Evolutionary conservation across 78 protist genomes (phyloP).

Genomic region (Fonticula alba): DNA sequence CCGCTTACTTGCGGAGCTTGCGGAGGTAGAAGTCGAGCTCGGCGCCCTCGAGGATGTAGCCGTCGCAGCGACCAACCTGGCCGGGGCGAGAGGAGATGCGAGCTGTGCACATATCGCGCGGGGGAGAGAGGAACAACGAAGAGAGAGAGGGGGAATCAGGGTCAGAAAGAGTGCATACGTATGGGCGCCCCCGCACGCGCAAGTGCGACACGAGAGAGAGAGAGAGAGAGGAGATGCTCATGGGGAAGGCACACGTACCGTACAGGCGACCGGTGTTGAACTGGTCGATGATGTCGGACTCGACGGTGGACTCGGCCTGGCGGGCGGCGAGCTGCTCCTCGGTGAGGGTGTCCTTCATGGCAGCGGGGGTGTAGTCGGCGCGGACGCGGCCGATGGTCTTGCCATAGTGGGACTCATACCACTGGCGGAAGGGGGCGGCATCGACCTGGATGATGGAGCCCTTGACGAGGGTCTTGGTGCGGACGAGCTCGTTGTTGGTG

Average conservation of each 20-base stretch:
- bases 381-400: slow-evolving; percentile 57
- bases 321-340: slow-evolving; percentile 22
- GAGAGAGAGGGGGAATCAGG: not conserved
- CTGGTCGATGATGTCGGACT: slow-evolving; percentile 61
- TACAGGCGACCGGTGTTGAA: slow-evolving; percentile 80
- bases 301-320: slow-evolving; percentile 24
- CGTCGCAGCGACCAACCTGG: slow-evolving; percentile 93
- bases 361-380: slow-evolving; percentile 26
- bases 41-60: slow-evolving; percentile 96
- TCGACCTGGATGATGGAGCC: slow-evolving; percentile 76
- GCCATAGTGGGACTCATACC: slow-evolving; percentile 90
- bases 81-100: slow-evolving; percentile 70
- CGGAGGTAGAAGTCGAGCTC: slow-evolving; percentile 93
- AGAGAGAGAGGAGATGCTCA: too few relatives aligned
- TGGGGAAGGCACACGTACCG: too few relatives aligned
- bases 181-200: slow-evolving; percentile 33
- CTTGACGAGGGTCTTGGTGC: slow-evolving; percentile 98
- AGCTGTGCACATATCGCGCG: not conserved
- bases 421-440: slow-evolving; percentile 92
- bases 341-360: slow-evolving; percentile 26
- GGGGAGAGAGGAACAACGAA: not conserved
- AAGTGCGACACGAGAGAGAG: too few relatives aligned
- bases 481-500: slow-evolving; percentile 93
- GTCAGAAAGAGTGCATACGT: not conserved
- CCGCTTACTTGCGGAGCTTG: slow-evolving; percentile 62